Evolutionary conservation across 208 protist genomes (phyloP).

Genomic region (Crithidia expoeki): DNA sequence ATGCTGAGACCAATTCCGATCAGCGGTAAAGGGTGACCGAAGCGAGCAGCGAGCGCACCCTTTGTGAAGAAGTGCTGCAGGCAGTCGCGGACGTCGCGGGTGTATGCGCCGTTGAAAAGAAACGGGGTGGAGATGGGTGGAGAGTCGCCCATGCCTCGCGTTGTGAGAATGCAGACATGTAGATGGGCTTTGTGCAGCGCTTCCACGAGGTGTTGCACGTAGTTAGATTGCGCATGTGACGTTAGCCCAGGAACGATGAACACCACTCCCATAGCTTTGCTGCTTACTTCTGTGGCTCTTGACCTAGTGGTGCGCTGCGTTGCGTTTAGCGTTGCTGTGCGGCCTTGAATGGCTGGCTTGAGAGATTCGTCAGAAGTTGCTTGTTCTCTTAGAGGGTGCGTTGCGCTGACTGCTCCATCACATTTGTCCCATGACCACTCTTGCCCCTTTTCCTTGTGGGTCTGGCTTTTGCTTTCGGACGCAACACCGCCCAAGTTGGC

Average conservation of each 20-base stretch:
- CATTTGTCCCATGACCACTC: no score
- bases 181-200: conserved; percentile 34
- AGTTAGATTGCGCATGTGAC: conserved; percentile 43
- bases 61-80: conserved; percentile 39
- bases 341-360: no score
- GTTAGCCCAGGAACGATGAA: conserved; percentile 61
- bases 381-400: no score
- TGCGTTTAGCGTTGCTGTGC: neutral
- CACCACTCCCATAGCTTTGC: conserved; percentile 39
- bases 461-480: no score
- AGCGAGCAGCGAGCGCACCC: conserved; percentile 25
- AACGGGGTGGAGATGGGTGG: conserved; percentile 44
- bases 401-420: no score
- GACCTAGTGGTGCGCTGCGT: neutral
- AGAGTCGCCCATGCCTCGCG: conserved; percentile 52
- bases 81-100: conserved; percentile 51
- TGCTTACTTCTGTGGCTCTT: neutral
- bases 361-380: no score
- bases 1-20: conserved; percentile 58
- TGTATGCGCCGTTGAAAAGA: conserved; percentile 60
- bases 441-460: no score
- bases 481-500: no score
- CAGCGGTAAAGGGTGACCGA: conserved; percentile 36
- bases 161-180: conserved; percentile 58
- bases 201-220: conserved; percentile 46